Evolutionary conservation across 164 flowering plant genomes (phyloP).

Genomic region (Piper longum): DNA sequence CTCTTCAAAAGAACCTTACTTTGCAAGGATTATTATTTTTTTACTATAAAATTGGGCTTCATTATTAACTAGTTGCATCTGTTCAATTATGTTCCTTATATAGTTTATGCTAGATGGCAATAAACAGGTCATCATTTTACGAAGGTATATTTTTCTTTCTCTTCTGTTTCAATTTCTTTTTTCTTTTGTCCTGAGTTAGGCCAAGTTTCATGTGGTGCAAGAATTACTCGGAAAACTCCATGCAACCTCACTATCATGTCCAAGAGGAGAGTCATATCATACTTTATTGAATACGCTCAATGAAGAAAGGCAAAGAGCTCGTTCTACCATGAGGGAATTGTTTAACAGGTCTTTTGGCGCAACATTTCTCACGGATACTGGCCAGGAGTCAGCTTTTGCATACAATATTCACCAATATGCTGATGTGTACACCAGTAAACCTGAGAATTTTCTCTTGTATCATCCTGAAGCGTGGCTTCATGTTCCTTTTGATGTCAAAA

Average conservation of each 20-base stretch:
- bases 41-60: background rate
- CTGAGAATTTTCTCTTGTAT: conserved; percentile 71
- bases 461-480: conserved; percentile 90
- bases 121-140: background rate
- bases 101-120: too few relatives aligned
- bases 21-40: too few relatives aligned
- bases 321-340: conserved; percentile 61
- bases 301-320: conserved; percentile 61
- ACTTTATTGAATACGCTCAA: conserved; percentile 55
- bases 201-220: conserved; percentile 79
- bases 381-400: conserved; percentile 93
- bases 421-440: conserved; percentile 93
- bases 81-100: background rate
- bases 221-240: conserved; percentile 83
- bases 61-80: background rate
- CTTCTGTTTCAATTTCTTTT: background rate
- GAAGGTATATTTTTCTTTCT: background rate
- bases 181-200: conserved; percentile 31
- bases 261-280: conserved; percentile 32
- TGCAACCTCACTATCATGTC: conserved; percentile 26
- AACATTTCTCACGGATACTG: conserved; percentile 82
- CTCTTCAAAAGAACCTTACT: too few relatives aligned
- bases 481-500: conserved; percentile 80
- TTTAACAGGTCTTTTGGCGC: conserved; percentile 91
- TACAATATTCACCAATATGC: conserved; percentile 93